Base-by-base conservation (phyloP, 306 rosid genomes). In the Castanospermum australe region DNA sequence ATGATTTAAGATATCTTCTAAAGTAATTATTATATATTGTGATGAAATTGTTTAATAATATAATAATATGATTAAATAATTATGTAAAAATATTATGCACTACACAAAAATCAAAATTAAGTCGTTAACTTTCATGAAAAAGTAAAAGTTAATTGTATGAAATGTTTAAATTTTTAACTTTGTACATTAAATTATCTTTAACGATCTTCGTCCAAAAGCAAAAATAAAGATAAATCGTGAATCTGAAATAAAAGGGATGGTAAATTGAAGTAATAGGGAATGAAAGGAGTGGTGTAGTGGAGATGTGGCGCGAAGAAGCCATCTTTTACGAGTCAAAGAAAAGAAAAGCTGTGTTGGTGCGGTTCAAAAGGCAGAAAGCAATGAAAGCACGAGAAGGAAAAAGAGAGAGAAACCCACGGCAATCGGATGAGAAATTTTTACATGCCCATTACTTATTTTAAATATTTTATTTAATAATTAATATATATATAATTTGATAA, bases 271-370 rank as follows among this genome's bases (percentile, higher is more conserved):
- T 5, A 48, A 7, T 42, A 14, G 24, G 62, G 60, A 8, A 36
- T 24, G 42, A 17, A 32, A 20, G 1, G 13, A 35, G 48, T 7
- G 12, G 48, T 7, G 12, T 0, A 36, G 33, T 47, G 48, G 52
- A 12, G 39, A 67, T 52, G 6, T 70, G 80, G 84, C 84, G 80
- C 47, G 62, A 74, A 81, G 75, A 66, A n/a, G 39, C 0, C 48
- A 42, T n/a, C 10, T 30, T 4, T 32, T 2, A 42, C 5, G 76
- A 74, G 75, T 73, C 52, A 73, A 62, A 48, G 52, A 76, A 48
- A 63, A 60, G 39, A 38, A 71, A 71, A 41, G 64, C 1, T 39
- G 17, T 32, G 45, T 5, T 6, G 20, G n/a, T n/a, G 60, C 0
- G 15, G 8, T 56, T 60, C 24, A 63, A 52, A 55, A 73, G 47